These are phyloP conservation scores for Gymnopilus junonius DNA, from an alignment of 768 basidiomycete species.

Conservation along the genomic window DNA sequence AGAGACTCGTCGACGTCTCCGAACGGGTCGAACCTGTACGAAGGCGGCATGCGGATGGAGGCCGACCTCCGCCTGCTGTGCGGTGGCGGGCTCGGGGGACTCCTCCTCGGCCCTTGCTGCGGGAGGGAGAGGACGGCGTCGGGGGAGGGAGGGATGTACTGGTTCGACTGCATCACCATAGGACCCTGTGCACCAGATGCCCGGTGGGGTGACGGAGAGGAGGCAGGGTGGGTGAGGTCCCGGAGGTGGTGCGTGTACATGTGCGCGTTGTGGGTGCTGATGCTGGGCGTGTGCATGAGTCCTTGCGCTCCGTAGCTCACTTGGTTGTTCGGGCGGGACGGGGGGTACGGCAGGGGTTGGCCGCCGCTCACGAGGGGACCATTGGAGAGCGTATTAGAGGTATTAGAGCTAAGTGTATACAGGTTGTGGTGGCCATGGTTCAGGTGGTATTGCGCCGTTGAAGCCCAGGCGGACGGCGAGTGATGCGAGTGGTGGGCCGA, in stretches of 20 bases:
- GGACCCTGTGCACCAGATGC: slow-evolving; percentile 5
- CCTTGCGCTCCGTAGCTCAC: slow-evolving; percentile 8
- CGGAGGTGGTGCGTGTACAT: slow-evolving; percentile 29
- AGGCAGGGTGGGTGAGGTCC: slow-evolving; percentile 17
- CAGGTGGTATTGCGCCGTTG: not conserved
- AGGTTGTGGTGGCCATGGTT: slow-evolving; percentile 8
- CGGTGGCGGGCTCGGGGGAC: slow-evolving; percentile 2
- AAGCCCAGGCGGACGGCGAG: slow-evolving; percentile 26
- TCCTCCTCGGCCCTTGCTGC: not conserved
- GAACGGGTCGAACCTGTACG: slow-evolving; percentile 40
- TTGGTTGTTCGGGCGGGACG: slow-evolving; percentile 15
- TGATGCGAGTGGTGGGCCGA: slow-evolving; percentile 13
- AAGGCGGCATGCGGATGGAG: slow-evolving; percentile 28
- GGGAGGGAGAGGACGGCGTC: no score
- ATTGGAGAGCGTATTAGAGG: slow-evolving; percentile 6
- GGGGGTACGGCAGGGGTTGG: not conserved
- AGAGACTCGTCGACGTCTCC: slow-evolving; percentile 25
- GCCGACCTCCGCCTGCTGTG: slow-evolving; percentile 19
- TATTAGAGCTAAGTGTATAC: slow-evolving; percentile 8
- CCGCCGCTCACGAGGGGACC: not conserved
- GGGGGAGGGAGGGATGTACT: not conserved
- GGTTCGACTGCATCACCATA: not conserved
- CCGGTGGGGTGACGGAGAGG: not conserved
- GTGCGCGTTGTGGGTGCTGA: slow-evolving; percentile 30
- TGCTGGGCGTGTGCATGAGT: slow-evolving; percentile 14